Evolutionary conservation across 2,329 filamentous ascomycete genomes (phyloP).

Genomic region (Trichothecium sympodiale): DNA sequence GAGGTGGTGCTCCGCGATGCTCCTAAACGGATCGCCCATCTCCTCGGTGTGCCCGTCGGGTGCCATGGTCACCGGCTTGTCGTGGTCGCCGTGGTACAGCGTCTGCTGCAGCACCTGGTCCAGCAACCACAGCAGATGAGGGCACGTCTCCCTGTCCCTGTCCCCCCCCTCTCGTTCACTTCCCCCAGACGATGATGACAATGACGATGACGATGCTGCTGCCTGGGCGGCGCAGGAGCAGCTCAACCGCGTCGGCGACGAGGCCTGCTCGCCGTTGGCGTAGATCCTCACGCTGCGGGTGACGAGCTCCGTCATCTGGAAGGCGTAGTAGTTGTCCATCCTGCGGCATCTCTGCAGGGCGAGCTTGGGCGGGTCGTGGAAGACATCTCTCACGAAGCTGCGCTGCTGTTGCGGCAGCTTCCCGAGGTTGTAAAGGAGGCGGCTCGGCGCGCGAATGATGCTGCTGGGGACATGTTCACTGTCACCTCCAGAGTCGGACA

Average conservation of each 20-base stretch:
- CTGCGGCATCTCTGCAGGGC: conserved; percentile 37
- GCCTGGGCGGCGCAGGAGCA: no score
- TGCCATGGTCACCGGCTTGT: conserved; percentile 29
- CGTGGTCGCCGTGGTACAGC: conserved; percentile 25
- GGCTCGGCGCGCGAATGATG: conserved; percentile 25
- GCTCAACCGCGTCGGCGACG: conserved; percentile 22
- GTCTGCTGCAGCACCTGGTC: conserved; percentile 40
- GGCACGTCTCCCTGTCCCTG: conserved; percentile 26
- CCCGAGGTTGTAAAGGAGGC: conserved; percentile 29
- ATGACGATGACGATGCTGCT: no score
- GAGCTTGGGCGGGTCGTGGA: conserved; percentile 36
- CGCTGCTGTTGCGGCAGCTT: conserved; percentile 24
- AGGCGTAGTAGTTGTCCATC: conserved; percentile 38
- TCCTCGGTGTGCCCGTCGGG: conserved; percentile 31
- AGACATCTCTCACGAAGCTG: conserved; percentile 29
- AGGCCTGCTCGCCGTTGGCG: conserved; percentile 13
- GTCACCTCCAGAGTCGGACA: no score
- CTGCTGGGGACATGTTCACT: no score
- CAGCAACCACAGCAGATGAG: conserved; percentile 43
- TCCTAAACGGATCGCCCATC: conserved; percentile 35
- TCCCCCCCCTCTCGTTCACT: conserved; percentile 4
- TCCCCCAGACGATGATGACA: no score
- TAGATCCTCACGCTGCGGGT: conserved; percentile 41
- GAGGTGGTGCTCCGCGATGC: conserved; percentile 39
- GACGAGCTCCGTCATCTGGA: conserved; percentile 43